Percentiles rank a stretch among this genome's conserved stretches.
Evolutionary conservation across 2,329 filamentous ascomycete genomes (phyloP).

Genomic region (Blumeriella jaapii): DNA sequence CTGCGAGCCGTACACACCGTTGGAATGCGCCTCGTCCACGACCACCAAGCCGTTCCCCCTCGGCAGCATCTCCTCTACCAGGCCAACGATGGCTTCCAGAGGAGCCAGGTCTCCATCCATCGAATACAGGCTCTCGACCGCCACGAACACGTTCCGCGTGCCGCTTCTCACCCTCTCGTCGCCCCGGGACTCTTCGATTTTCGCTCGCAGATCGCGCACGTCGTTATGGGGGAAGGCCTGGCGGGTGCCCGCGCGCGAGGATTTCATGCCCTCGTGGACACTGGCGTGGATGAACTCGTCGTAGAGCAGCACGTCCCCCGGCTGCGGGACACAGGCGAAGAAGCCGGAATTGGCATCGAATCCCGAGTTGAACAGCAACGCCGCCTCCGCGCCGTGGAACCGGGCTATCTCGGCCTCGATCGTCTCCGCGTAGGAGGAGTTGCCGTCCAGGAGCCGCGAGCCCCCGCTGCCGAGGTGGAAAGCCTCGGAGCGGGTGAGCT

Average conservation of each 20-base stretch:
- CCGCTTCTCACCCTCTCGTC: constrained; percentile 27
- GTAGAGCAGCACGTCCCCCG: constrained; percentile 46
- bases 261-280: constrained; percentile 36
- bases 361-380: constrained; percentile 48
- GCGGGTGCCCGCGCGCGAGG: constrained; percentile 28
- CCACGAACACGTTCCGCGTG: constrained; percentile 28
- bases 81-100: constrained; percentile 28
- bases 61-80: constrained; percentile 28
- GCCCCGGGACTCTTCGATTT: constrained; percentile 11
- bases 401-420: constrained; percentile 45
- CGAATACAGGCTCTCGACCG: constrained; percentile 35
- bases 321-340: constrained; percentile 37
- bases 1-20: constrained; percentile 36
- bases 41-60: constrained; percentile 36
- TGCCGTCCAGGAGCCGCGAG: constrained; percentile 54
- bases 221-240: constrained; percentile 48
- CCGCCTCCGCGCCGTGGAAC: constrained; percentile 47
- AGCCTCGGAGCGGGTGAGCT: constrained; percentile 8
- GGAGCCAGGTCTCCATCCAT: constrained; percentile 37
- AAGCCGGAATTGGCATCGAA: constrained; percentile 43
- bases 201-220: constrained; percentile 27
- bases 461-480: constrained; percentile 32
- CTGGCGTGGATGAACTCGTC: constrained; percentile 59
- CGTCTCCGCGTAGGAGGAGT: constrained; percentile 46
- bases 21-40: constrained; percentile 45